Evolutionary conservation across 2,329 filamentous ascomycete genomes (phyloP).

Genomic region (Claviceps monticola): DNA sequence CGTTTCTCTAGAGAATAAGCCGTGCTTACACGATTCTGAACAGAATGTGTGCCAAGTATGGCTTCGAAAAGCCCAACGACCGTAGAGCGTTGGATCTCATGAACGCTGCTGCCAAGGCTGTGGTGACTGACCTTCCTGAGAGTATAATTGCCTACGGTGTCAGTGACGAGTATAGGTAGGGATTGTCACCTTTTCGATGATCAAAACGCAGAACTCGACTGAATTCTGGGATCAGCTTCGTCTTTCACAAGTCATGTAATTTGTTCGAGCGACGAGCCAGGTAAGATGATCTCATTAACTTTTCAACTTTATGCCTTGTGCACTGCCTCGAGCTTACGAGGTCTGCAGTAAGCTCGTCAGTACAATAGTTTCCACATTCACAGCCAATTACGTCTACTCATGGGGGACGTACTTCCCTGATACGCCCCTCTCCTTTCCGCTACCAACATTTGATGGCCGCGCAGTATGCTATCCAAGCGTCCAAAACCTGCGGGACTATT

Average conservation of each 20-base stretch:
- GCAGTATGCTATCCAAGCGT: slow-evolving; percentile 80
- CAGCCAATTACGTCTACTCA: slow-evolving; percentile 71
- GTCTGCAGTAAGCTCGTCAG: slow-evolving; percentile 66
- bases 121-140: slow-evolving; percentile 73
- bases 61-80: slow-evolving; percentile 88
- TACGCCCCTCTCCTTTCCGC: slow-evolving; percentile 52
- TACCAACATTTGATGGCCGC: slow-evolving; percentile 86
- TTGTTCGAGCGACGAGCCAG: slow-evolving; percentile 78
- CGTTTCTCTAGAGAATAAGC: neutral
- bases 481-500: slow-evolving; percentile 77
- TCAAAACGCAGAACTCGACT: neutral
- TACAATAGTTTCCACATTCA: slow-evolving; percentile 86
- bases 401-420: slow-evolving; percentile 69
- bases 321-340: neutral
- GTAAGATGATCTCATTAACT: slow-evolving; percentile 26
- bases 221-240: slow-evolving; percentile 45
- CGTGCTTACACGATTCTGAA: slow-evolving; percentile 5
- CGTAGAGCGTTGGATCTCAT: slow-evolving; percentile 76
- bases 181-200: neutral
- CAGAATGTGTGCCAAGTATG: slow-evolving; percentile 71
- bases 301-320: neutral
- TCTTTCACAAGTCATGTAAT: slow-evolving; percentile 69
- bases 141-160: slow-evolving; percentile 82
- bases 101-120: slow-evolving; percentile 80
- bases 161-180: slow-evolving; percentile 79